Conservation (phyloP, 2,329 filamentous ascomycete genomes). For the Penicillium olsonii region DNA sequence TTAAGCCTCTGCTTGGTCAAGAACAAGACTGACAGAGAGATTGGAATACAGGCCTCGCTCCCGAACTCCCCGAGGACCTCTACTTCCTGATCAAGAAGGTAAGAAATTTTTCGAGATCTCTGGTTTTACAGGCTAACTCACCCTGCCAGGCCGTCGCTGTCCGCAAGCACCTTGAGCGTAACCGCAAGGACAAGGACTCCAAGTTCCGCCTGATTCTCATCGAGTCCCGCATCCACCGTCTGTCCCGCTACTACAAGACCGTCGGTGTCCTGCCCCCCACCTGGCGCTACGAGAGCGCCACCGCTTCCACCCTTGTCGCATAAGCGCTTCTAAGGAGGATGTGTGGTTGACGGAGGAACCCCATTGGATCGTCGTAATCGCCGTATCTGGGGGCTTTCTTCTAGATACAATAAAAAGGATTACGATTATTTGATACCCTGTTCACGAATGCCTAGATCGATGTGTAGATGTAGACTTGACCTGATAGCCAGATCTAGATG, state of each 20-base stretch:
- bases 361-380: slow-evolving; percentile 14
- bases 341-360: slow-evolving; percentile 21
- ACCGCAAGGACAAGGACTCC: slow-evolving; percentile 99
- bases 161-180: slow-evolving; percentile 99
- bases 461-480: neutral
- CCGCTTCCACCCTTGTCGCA: slow-evolving; percentile 89
- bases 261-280: slow-evolving; percentile 80
- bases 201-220: slow-evolving; percentile 99
- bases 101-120: slow-evolving; percentile 19
- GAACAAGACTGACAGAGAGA: slow-evolving; percentile 84
- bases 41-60: slow-evolving; percentile 84
- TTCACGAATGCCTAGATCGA: slow-evolving; percentile 8
- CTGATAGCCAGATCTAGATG: neutral
- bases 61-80: slow-evolving; percentile 98
- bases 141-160: slow-evolving; percentile 81
- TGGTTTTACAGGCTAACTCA: slow-evolving; percentile 6
- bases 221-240: slow-evolving; percentile 99
- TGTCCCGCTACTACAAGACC: slow-evolving; percentile 99
- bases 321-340: slow-evolving; percentile 55
- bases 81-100: slow-evolving; percentile 99
- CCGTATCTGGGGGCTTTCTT: slow-evolving; percentile 12
- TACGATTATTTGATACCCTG: slow-evolving; percentile 16
- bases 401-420: slow-evolving; percentile 15
- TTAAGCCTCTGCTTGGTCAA: slow-evolving; percentile 84
- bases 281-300: slow-evolving; percentile 99